A percentile compares a stretch with the other conserved stretches of the same genome.
Conservation (phyloP, 345 rosid species). For the Bruguiera gymnorhiza region DNA sequence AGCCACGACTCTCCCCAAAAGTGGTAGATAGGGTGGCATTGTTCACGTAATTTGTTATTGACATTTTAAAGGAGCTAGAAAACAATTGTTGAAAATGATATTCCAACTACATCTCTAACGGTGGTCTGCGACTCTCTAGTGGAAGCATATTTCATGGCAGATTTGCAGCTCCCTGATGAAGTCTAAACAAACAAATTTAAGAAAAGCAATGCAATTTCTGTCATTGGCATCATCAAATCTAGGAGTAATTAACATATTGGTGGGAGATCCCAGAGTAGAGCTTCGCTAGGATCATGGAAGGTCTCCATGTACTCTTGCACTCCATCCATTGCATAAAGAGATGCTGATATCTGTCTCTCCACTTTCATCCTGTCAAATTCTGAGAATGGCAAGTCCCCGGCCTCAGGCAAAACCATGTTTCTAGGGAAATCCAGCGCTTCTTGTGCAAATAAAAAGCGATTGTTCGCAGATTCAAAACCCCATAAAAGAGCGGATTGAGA, state of each 20-base stretch:
- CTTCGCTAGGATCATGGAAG: constrained; percentile 46
- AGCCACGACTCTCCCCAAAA: no score
- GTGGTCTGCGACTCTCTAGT: no score
- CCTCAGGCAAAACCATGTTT: constrained; percentile 18
- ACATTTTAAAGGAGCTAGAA: no score
- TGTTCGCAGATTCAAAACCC: constrained; percentile 29
- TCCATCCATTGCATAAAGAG: constrained; percentile 65
- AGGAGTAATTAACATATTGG: constrained; percentile 43
- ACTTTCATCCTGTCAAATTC: constrained; percentile 70
- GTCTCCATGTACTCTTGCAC: constrained; percentile 60
- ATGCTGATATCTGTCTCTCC: constrained; percentile 74
- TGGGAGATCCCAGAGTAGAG: constrained; percentile 67
- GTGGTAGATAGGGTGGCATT: no score
- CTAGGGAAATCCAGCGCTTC: constrained; percentile 45
- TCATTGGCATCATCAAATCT: constrained; percentile 6
- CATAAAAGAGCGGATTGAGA: constrained; percentile 29
- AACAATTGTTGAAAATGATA: no score
- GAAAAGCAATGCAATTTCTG: not conserved
- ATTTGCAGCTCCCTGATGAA: no score
- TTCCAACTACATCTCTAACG: no score
- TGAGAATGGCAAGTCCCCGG: constrained; percentile 32
- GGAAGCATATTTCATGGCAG: no score
- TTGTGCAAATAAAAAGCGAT: constrained; percentile 44
- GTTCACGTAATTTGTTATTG: no score
- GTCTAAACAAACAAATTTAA: no score